A percentile compares a stretch with the other conserved stretches of the same genome.
Conservation (phyloP, 2,329 filamentous ascomycete genomes). For the Scleromitrula shiraiana region DNA sequence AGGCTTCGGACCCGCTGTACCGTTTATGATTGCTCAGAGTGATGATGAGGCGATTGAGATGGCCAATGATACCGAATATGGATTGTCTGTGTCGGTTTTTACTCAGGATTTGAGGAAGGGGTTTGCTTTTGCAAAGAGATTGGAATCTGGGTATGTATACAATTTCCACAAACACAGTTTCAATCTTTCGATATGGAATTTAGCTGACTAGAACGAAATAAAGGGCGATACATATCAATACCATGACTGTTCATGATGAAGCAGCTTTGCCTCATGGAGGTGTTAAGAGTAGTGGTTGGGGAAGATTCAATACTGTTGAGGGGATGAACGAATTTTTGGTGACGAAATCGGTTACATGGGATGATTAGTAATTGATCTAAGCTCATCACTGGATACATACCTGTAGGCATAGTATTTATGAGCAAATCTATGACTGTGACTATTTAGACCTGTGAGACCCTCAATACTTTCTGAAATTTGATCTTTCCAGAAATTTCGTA, state of each 20-base stretch:
- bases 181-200: constrained; percentile 29
- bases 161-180: neutral
- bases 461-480: too few species aligned
- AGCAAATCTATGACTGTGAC: too few species aligned
- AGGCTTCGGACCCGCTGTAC: constrained; percentile 53
- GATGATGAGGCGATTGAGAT: constrained; percentile 51
- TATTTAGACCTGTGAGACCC: too few species aligned
- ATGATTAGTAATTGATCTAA: too few species aligned
- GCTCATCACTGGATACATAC: too few species aligned
- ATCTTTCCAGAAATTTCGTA: too few species aligned
- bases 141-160: constrained; percentile 38
- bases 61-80: constrained; percentile 59
- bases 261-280: constrained; percentile 4
- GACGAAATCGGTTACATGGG: constrained; percentile 11
- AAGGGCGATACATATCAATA: constrained; percentile 60
- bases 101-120: constrained; percentile 46
- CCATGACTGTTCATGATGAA: constrained; percentile 58
- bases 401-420: too few species aligned
- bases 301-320: constrained; percentile 39
- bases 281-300: constrained; percentile 55
- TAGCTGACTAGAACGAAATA: constrained; percentile 43
- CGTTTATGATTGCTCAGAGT: constrained; percentile 43
- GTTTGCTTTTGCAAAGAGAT: constrained; percentile 33
- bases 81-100: constrained; percentile 56
- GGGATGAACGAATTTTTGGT: constrained; percentile 9